A percentile compares a stretch with the other conserved stretches of the same genome.
Conservation (phyloP, 108 stramenopile species). For the Seminavis robusta region DNA sequence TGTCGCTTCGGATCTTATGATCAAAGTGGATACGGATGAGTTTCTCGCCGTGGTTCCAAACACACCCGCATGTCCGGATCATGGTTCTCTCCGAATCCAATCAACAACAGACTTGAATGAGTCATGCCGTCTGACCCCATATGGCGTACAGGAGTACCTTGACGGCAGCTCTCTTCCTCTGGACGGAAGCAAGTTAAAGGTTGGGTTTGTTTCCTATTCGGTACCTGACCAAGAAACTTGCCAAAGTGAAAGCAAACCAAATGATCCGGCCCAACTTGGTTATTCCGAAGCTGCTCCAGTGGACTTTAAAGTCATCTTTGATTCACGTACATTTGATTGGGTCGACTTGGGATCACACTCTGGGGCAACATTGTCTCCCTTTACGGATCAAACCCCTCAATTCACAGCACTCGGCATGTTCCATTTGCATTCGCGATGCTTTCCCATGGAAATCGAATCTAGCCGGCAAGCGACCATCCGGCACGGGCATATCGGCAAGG, state of each 20-base stretch:
- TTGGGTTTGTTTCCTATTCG: not conserved
- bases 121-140: not conserved
- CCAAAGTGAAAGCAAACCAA: not conserved
- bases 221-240: not conserved
- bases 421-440: slow-evolving; percentile 12
- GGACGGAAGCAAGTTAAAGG: not conserved
- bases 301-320: not conserved
- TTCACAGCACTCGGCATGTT: slow-evolving; percentile 3
- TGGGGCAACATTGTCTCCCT: slow-evolving; percentile 7
- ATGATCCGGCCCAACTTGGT: not conserved
- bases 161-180: not conserved
- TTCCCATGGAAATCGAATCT: slow-evolving; percentile 2
- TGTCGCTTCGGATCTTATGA: slow-evolving; percentile 6
- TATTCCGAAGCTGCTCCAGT: not conserved
- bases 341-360: not conserved
- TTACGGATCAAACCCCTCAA: not conserved
- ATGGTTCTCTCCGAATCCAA: too few species aligned
- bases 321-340: not conserved
- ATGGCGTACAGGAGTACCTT: not conserved
- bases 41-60: slow-evolving; percentile 6
- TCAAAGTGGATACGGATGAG: slow-evolving; percentile 20
- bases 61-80: too few species aligned
- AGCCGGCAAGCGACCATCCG: slow-evolving; percentile 2
- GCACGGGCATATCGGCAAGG: too few species aligned
- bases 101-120: too few species aligned